Base-by-base conservation (phyloP, 306 rosid genomes). In the Abrus precatorius region DNA sequence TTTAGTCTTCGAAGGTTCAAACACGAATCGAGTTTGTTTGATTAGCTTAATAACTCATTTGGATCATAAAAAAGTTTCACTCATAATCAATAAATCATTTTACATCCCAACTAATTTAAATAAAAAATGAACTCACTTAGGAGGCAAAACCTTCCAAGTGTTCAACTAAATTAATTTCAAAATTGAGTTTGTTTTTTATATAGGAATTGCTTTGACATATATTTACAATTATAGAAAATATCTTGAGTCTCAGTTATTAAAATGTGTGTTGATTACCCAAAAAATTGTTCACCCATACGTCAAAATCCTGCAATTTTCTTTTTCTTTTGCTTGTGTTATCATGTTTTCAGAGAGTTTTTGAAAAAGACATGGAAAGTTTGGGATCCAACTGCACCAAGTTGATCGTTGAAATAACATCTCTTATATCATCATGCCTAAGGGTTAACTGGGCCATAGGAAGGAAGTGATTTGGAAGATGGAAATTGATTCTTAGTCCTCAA, bases 381-480 rank as follows among this genome's bases (percentile, higher is more conserved):
- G 50, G 60, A 20, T 79, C 69, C 50, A 79, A 69, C 69, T 78
- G 28, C 45, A 32, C 59, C 71, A 79, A 69, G 69, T 44, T 45
- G 76, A 70, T 79, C 32, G 30, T 9, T 69, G 78, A 79, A 47
- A 60, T 70, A 27, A 55, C 72, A 48, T 60, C 64, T n/a, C 65
- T 12, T 28, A 0, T 32, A 28, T 11, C 71, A 47, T 70, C 71
- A 47, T 70, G 30, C 71, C 56, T 55, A 33, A 41, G 69, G 12
- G 67, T 43, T 62, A 65, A 54, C 29, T 54, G 40, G 76, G 71
- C 75, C 74, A 81, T 27, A 66, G 34, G 27, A 65, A 32, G n/a
- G 41, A 33, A 52, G 29, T 44, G 75, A 59, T 38, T 66, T 14
- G 49, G 69, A 78, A 14, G 69, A 66, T 40, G 33, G 13, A 40